Evolutionary conservation across 441 rosid genomes (phyloP), one percentile per base, ranked within the genome.

Genomic region (Erodium chrysanthum): DNA sequence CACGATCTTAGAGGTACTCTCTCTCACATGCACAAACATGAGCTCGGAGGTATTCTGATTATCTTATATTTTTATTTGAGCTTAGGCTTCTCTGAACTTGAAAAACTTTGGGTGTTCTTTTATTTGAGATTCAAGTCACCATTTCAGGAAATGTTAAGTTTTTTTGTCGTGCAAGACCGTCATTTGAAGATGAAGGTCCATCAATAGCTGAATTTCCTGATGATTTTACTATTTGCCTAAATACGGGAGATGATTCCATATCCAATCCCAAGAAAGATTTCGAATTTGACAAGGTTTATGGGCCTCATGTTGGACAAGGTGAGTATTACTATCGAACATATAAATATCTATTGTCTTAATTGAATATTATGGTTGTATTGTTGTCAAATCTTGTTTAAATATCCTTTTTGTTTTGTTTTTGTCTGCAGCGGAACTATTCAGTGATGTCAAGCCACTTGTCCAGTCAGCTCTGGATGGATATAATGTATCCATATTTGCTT

Each of bases 221-320:
- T 80, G 85, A 87, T 75, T 85, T 86, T 78, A 91, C 92, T 22
- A 81, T 94, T 70, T 89, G 96, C 2, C 79, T 91, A 62, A 87
- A 81, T 76, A 88, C 92, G 71, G 79, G 94, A 66, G 90, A 85
- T 85, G 87, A 87, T 77, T 66, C 80, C 70, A 76, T 88, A 66
- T 70, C 92, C 74, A 91, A 85, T 74, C 91, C 97, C 65, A 89
- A 89, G 84, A 94, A 88, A 75, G 99, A 94, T 76, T 94, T 84
- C 81, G 99, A 94, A 74, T 88, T 89, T 71, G 97, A 94, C 68
- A 74, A 86, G 75, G 92, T 90, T 74, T 91, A 83, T 85, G 99
- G 97, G 70, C 97, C 99, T 71, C 97, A 91, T 80, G 91, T 90
- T 79, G 96, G 99, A 74, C 97, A 89, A 84, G 96, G 99, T 85